phyloP scores from a whole-genome alignment of 371 early-diverging fungal genomes.

The Mortierella sp. region DNA sequence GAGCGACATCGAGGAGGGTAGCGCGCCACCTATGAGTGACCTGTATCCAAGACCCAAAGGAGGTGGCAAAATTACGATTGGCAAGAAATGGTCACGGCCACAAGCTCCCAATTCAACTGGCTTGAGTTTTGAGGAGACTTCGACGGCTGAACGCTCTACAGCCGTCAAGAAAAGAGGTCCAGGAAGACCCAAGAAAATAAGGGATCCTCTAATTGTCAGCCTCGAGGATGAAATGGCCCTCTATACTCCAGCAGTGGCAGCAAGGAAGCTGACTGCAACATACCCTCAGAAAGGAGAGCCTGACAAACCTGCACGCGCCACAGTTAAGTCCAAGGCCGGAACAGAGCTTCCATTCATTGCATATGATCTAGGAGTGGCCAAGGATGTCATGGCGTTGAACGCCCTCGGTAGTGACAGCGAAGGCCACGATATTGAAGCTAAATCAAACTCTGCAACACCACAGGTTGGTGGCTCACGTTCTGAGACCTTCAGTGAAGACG shows the following conservation, averaged over 20 bases:
- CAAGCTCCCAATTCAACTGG: constrained; percentile 2
- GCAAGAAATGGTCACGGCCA: constrained; percentile 11
- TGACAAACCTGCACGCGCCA: constrained; percentile 2
- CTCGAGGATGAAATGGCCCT: constrained; percentile 42
- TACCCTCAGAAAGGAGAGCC: neutral
- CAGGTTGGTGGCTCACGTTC: neutral
- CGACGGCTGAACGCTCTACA: neutral
- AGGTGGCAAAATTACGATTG: neutral
- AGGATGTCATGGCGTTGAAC: constrained; percentile 32
- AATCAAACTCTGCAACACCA: neutral
- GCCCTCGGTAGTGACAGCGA: constrained; percentile 7
- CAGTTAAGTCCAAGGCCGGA: neutral
- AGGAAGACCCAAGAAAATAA: constrained; percentile 44
- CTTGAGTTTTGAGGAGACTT: neutral
- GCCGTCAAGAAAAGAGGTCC: constrained; percentile 36
- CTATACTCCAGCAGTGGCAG: constrained; percentile 42
- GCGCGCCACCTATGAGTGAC: neutral
- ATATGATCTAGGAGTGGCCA: constrained; percentile 37
- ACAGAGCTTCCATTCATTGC: constrained; percentile 26
- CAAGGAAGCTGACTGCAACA: constrained; percentile 15
- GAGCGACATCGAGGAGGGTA: constrained; percentile 31
- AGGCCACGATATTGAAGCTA: neutral
- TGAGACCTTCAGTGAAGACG: constrained; percentile 16
- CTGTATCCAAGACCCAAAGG: neutral
- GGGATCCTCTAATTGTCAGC: constrained; percentile 41